These are phyloP conservation scores for Lecanicillium sp. DNA, from an alignment of 2,329 filamentous ascomycete species.

Conservation along the genomic window DNA sequence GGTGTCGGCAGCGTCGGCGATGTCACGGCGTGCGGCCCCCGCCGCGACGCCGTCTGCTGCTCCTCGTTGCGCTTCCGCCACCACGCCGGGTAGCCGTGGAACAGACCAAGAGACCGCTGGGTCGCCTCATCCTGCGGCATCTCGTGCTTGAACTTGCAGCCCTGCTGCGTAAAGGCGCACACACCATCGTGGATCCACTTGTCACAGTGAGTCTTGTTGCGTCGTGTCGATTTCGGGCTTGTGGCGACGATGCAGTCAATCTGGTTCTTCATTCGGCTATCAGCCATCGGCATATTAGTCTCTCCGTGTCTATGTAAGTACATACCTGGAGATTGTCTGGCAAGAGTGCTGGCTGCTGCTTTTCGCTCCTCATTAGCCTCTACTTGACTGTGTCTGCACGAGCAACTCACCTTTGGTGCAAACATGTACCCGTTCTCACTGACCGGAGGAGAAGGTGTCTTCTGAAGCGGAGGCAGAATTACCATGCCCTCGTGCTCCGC, in stretches of 20 bases:
- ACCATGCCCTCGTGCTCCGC: constrained; percentile 36
- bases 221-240: constrained; percentile 36
- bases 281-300: constrained; percentile 16
- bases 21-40: background rate
- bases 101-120: constrained; percentile 65
- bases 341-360: constrained; percentile 1
- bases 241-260: constrained; percentile 30
- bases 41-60: constrained; percentile 17
- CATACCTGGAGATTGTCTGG: constrained; percentile 7
- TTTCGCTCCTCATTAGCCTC: background rate
- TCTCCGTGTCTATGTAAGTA: background rate
- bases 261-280: too few species aligned
- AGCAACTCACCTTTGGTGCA: constrained; percentile 33
- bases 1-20: background rate
- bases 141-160: constrained; percentile 85
- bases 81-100: constrained; percentile 56
- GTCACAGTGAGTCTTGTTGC: constrained; percentile 71
- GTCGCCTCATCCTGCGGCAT: constrained; percentile 68
- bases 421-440: constrained; percentile 33
- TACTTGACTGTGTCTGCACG: background rate
- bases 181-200: constrained; percentile 85
- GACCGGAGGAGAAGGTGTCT: constrained; percentile 31
- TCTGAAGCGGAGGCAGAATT: constrained; percentile 38
- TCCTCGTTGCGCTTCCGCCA: constrained; percentile 51
- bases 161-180: constrained; percentile 79